Base-by-base conservation (phyloP, 345 rosid genomes). In the Citrus cavaleriei region DNA sequence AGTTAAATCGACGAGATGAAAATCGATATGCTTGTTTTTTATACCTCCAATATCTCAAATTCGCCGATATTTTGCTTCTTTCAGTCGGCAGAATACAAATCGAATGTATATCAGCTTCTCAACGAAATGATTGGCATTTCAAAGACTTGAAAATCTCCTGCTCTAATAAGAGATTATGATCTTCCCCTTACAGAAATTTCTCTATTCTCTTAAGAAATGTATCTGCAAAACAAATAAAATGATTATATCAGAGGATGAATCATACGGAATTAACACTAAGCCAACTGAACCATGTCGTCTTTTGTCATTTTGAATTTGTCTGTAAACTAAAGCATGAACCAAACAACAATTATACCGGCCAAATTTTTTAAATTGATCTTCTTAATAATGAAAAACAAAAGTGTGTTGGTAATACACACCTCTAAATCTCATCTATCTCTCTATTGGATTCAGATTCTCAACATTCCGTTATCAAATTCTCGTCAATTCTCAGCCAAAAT, bases 41-140 rank as follows among this genome's bases (percentile, higher is more conserved):
- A n/a, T 49, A 76, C 84, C 80, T 74, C 46, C 59, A 28, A 72
- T 70, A 51, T 51, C 57, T 42, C 28, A 37, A 77, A 79, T 74
- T 72, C 46, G 9, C 72, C 60, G 28, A 57, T 46, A 32, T 37
- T 70, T 83, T 49, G 81, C 76, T 76, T 60, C 62, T 68, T 75
- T 21, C 32, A 59, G 75, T 61, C 21, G 21, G 77, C 70, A 5
- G 75, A 32, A 54, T 25, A 14, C 27, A 57, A 76, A 51, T n/a
- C 74, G 61, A 84, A 72, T 72, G 73, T 58, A 25, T 49, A n/a
- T 82, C 72, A 30, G 77, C 71, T 24, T 83, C 73, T 83, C 72
- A 77, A 70, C 70, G 10, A 68, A 81, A 84, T 64, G 83, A 58
- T 81, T 81, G 84, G 74, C 88, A 88, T 83, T 84, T 67, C 71